These are phyloP conservation scores for Acanthamoeba triangularis DNA, from an alignment of 208 protist species.

Conservation along the genomic window DNA sequence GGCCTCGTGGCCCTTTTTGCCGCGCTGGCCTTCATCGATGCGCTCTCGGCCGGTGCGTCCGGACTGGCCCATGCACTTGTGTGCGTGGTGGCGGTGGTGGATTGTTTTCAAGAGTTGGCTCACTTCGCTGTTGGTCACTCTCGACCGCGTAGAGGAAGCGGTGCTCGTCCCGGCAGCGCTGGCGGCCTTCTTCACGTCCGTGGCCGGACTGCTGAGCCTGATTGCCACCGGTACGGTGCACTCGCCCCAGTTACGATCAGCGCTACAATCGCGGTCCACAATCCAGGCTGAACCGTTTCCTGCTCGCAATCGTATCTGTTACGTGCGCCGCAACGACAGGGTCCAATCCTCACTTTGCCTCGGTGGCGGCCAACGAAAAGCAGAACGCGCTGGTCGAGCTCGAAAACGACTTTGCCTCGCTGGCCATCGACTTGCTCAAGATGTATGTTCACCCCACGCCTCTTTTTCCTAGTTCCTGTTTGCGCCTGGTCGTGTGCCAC, in stretches of 20 bases:
- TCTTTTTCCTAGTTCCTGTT: background rate
- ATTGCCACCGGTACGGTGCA: background rate
- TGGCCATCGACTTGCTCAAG: constrained; percentile 9
- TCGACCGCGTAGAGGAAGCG: background rate
- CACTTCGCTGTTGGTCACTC: background rate
- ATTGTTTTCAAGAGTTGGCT: background rate
- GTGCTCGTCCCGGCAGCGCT: background rate
- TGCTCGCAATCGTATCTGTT: too few relatives aligned
- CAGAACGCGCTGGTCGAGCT: background rate
- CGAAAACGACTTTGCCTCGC: background rate
- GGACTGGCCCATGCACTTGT: too few relatives aligned
- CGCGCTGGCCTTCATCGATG: background rate
- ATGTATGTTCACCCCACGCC: background rate
- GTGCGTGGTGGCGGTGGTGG: background rate
- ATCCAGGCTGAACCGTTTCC: background rate
- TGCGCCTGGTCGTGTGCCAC: too few relatives aligned
- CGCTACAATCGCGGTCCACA: background rate
- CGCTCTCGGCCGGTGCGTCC: background rate
- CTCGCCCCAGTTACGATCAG: too few relatives aligned
- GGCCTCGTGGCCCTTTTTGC: background rate
- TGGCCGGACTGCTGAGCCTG: background rate
- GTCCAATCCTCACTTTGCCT: background rate
- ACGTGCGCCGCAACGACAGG: too few relatives aligned
- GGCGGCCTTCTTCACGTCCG: background rate
- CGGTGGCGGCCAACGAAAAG: background rate